phyloP scores from a whole-genome alignment of 1,284 basidiomycete species.

The Blastosporella zonata region DNA sequence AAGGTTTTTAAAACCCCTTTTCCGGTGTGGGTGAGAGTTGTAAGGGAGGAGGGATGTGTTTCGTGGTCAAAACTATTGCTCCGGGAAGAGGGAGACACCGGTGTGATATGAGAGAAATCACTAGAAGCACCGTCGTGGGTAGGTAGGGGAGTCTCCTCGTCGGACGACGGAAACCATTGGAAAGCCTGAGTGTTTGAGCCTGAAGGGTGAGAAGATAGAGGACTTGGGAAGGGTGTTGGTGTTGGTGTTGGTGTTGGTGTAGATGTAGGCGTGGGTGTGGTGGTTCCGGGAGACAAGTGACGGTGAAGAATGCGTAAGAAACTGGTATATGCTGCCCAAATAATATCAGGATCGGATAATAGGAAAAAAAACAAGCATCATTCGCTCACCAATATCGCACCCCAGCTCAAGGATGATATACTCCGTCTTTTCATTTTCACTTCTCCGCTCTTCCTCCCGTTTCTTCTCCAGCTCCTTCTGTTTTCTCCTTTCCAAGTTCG shows the following conservation, averaged over 20 bases:
- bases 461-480: conserved; percentile 10
- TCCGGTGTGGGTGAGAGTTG: conserved; percentile 4
- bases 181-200: not conserved
- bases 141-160: not conserved
- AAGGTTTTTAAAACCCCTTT: conserved; percentile 19
- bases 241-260: conserved; percentile 22
- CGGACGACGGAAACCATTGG: conserved; percentile 9
- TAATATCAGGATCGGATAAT: not conserved
- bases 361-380: conserved; percentile 18
- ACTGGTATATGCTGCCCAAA: conserved; percentile 44
- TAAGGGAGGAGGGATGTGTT: conserved; percentile 17
- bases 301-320: conserved; percentile 62
- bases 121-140: not conserved
- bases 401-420: conserved; percentile 62
- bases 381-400: conserved; percentile 43
- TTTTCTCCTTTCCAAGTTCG: conserved; percentile 40
- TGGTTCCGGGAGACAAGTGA: conserved; percentile 37
- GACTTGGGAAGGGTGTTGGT: conserved; percentile 22
- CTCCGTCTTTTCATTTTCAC: conserved; percentile 32
- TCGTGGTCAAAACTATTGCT: conserved; percentile 10
- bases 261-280: conserved; percentile 34
- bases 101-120: conserved; percentile 5
- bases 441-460: conserved; percentile 16
- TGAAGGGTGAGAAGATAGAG: conserved; percentile 13
- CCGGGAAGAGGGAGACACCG: conserved; percentile 12